Base-by-base conservation (phyloP, 768 basidiomycete genomes). In the Rhodotorula paludigena region DNA sequence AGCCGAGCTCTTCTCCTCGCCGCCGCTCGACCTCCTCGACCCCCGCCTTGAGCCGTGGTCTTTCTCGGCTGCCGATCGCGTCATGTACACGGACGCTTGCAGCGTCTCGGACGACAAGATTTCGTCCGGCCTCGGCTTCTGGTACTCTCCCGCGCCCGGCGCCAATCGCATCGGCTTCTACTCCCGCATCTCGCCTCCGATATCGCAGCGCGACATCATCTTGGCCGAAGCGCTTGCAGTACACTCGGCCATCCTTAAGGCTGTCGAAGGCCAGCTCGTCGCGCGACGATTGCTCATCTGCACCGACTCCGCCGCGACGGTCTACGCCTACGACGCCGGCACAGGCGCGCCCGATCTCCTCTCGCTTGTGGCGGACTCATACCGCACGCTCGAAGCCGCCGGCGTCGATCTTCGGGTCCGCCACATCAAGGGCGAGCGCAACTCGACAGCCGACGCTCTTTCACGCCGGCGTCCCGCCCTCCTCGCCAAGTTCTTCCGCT, bases 301-400 rank as follows among this genome's bases (percentile, higher is more conserved):
- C 36, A n/a, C 53, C 23, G 53, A 55, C 38, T 25, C 23, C 5
- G 53, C 53, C 5, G 20, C 36, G 5, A 23, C 38, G 10, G 53
- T 55, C 36, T 55, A 55, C 53, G 53, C 36, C 36, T 55, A 38
- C 36, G 53, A 55, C 36, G 3, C 53, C 23, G 53, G 53, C 9
- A 11, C 20, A 5, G 53, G 23, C 5, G 11, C 21, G 21, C 15
- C 2, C 5, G 23, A 11, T 11, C 4, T 55, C 2, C 23, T 5
- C 23, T 1, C 5, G 25, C 53, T 55, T 36, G 53, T 55, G 23
- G 16, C 11, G 11, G 7, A 12, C 11, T 10, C 53, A 11, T 55
- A 55, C 36, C 23, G 5, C 5, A 10, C 28, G 23, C 53, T 55
- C 38, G 23, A 7, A n/a, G 53, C 36, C 21, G 36, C 36, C 23